A percentile compares a stretch with the other conserved stretches of the same genome.
Evolutionary conservation across 2,329 filamentous ascomycete species (phyloP).

Genomic region (Onygenales sp.): DNA sequence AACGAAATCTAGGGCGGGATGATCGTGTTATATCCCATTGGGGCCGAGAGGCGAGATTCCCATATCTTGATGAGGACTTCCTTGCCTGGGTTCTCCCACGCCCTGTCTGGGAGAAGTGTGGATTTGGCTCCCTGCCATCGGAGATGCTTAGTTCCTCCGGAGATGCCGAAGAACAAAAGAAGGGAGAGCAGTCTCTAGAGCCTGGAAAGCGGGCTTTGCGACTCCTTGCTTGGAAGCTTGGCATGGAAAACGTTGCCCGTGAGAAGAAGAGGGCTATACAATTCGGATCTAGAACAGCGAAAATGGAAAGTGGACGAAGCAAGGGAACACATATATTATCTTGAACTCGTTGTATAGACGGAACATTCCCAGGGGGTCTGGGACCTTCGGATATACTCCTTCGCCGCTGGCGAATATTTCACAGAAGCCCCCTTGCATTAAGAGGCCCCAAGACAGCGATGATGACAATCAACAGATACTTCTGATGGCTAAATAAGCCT

Average conservation of each 20-base stretch:
- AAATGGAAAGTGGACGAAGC: constrained; percentile 59
- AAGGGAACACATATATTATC: constrained; percentile 55
- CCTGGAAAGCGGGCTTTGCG: constrained; percentile 74
- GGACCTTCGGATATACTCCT: too few species aligned
- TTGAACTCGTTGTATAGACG: constrained; percentile 13
- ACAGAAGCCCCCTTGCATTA: neutral
- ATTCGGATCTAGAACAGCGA: constrained; percentile 72
- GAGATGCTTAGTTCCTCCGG: constrained; percentile 15
- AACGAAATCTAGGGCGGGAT: constrained; percentile 89
- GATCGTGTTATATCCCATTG: constrained; percentile 86
- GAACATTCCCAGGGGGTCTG: neutral
- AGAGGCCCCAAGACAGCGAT: constrained; percentile 18
- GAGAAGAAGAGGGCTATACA: constrained; percentile 93
- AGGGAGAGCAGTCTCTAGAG: constrained; percentile 43
- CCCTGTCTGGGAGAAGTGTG: constrained; percentile 78
- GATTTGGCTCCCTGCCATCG: constrained; percentile 53
- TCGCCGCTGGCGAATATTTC: too few species aligned
- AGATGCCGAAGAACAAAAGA: constrained; percentile 15
- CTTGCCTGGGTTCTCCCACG: constrained; percentile 68
- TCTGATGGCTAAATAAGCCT: constrained; percentile 22
- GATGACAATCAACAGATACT: constrained; percentile 37
- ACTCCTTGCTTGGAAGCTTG: constrained; percentile 63
- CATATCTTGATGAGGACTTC: constrained; percentile 79
- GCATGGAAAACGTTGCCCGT: constrained; percentile 59
- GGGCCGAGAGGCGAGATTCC: constrained; percentile 81